Conservation (phyloP, 2,329 filamentous ascomycete genomes). For the Cordyceps fumosorosea region DNA sequence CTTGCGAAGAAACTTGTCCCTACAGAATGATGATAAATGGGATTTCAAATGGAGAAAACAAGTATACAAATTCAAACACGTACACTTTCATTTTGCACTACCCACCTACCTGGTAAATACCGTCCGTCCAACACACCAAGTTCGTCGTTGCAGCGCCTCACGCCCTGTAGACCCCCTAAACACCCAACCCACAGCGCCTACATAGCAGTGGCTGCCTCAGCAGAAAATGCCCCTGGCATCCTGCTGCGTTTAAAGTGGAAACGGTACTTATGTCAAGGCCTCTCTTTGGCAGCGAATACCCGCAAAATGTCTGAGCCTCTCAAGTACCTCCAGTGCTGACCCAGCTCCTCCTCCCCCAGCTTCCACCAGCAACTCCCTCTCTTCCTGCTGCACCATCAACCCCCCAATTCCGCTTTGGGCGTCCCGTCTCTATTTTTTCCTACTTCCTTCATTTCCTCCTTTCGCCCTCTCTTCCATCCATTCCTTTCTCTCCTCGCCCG, state of each 20-base stretch:
- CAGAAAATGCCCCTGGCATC: not conserved
- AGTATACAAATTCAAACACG: too few relatives aligned
- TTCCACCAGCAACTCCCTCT: not conserved
- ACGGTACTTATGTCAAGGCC: not conserved
- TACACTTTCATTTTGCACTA: too few relatives aligned
- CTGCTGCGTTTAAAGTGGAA: not conserved
- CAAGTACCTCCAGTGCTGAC: not conserved
- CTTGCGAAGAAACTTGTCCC: too few relatives aligned
- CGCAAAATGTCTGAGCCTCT: not conserved
- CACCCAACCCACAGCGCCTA: conserved; percentile 1
- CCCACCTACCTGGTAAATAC: too few relatives aligned
- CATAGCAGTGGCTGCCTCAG: not conserved
- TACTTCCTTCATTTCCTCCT: conserved; percentile 6
- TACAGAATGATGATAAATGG: too few relatives aligned
- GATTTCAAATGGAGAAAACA: too few relatives aligned
- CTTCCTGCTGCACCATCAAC: conserved; percentile 6
- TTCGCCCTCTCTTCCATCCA: not conserved
- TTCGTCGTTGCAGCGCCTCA: not conserved
- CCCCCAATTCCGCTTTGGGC: conserved; percentile 12
- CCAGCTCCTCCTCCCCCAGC: not conserved
- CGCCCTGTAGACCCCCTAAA: not conserved
- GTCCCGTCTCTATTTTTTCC: conserved; percentile 10
- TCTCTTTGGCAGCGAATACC: not conserved
- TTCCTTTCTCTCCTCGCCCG: conserved; percentile 8
- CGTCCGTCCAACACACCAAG: not conserved